These are phyloP conservation scores for Phytophthora citrophthora DNA, from an alignment of 352 stramenopile genomes.

Conservation along the genomic window DNA sequence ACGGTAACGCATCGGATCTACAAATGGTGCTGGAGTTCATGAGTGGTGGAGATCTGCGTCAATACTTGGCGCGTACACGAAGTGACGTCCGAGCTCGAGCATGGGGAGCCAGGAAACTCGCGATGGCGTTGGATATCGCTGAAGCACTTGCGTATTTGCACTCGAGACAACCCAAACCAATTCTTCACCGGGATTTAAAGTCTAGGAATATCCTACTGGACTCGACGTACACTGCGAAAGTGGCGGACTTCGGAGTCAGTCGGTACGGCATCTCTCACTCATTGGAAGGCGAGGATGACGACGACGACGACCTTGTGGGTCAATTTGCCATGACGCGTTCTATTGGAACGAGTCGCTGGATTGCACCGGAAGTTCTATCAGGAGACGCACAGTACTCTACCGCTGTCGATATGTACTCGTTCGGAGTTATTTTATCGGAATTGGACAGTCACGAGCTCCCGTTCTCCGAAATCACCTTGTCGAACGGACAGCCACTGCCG, in stretches of 20 bases:
- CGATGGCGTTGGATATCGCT: conserved; percentile 64
- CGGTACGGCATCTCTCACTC: conserved; percentile 42
- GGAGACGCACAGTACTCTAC: conserved; percentile 49
- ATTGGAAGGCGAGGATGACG: conserved; percentile 26
- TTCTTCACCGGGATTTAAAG: conserved; percentile 79
- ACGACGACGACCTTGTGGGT: conserved; percentile 22
- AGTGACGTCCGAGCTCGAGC: conserved; percentile 30
- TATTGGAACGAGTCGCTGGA: conserved; percentile 54
- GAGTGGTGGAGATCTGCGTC: conserved; percentile 64
- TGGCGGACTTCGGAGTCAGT: conserved; percentile 75
- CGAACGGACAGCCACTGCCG: conserved; percentile 54
- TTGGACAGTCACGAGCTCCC: conserved; percentile 74
- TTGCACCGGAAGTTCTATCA: conserved; percentile 68
- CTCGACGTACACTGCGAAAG: conserved; percentile 61
- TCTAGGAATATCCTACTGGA: conserved; percentile 74
- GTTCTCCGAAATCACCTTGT: conserved; percentile 66
- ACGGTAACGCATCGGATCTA: conserved; percentile 43
- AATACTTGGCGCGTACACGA: conserved; percentile 49
- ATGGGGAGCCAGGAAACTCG: conserved; percentile 64
- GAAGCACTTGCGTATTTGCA: conserved; percentile 76
- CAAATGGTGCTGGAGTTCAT: conserved; percentile 82
- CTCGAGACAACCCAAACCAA: conserved; percentile 44
- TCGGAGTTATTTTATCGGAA: conserved; percentile 74
- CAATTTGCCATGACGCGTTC: conserved; percentile 33
- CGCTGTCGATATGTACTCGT: conserved; percentile 74